Percentiles rank a stretch among this genome's conserved stretches.
These are phyloP conservation scores for Priceomyces castillae DNA, from an alignment of 805 yeast genomes.

Conservation along the genomic window DNA sequence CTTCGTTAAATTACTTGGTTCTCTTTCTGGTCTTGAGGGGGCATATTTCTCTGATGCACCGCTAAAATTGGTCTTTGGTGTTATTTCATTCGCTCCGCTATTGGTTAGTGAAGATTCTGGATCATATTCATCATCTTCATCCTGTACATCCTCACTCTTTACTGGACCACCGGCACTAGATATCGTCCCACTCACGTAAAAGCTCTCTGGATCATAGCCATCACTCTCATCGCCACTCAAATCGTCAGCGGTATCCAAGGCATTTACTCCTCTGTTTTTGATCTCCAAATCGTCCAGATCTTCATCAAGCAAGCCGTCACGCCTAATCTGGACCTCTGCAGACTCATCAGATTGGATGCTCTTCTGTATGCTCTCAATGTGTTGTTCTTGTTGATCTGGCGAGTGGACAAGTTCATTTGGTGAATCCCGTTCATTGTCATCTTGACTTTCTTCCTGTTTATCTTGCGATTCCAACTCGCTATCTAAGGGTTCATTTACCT, in stretches of 20 bases:
- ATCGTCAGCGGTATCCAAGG: neutral
- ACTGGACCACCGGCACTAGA: neutral
- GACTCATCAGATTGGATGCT: neutral
- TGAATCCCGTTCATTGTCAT: neutral
- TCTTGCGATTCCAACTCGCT: neutral
- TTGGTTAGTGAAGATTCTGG: conserved; percentile 20
- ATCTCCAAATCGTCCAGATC: conserved; percentile 2
- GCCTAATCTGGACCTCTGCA: neutral
- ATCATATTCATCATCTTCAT: conserved; percentile 28
- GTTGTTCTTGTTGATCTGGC: neutral
- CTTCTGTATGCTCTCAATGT: neutral
- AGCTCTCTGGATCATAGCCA: conserved; percentile 11
- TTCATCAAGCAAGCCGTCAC: neutral
- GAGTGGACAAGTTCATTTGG: neutral
- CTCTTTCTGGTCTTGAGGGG: conserved; percentile 14
- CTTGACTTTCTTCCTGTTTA: conserved; percentile 7
- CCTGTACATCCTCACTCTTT: conserved; percentile 15
- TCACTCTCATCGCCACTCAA: conserved; percentile 3
- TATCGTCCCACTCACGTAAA: neutral
- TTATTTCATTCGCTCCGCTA: conserved; percentile 4
- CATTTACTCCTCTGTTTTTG: neutral
- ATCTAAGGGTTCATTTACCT: too few relatives aligned
- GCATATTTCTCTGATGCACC: neutral
- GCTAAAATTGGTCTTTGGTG: conserved; percentile 2
- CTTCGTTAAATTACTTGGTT: conserved; percentile 6